Base-by-base conservation (phyloP, 371 early-diverging fungal genomes). In the Apophysomyces variabilis region DNA sequence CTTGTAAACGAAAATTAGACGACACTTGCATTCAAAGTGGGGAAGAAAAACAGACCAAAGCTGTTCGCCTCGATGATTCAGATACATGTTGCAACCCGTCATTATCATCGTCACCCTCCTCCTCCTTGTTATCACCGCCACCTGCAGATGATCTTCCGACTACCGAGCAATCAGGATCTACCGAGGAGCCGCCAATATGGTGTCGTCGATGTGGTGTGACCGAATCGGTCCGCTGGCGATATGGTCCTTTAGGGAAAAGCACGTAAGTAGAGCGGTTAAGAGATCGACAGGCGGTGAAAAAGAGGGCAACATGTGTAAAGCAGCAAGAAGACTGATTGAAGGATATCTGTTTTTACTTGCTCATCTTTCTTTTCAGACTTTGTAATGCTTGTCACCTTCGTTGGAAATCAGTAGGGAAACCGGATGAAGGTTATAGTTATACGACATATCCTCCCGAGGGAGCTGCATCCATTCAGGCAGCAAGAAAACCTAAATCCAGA, bases 321-420 rank as follows among this genome's bases (percentile, higher is more conserved):
- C 32, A 26, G 32, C 32, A 26, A 26, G 32, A 26, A 26, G 32
- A 26, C 32, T 26, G 32, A 26, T 26, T 26, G 32, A 26, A 26
- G 32, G 32, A 26, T 26, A 45, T 50, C 54, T 50, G 54, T 21
- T n/a, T 6, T 47, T 18, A 47, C 5, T 9, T 6, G 16, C 8
- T 26, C 16, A 18, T 21, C 21, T 5, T 50, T 26, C n/a, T 32
- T 26, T 4, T 50, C 21, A 50, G 54, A 9, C 54, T 50, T 50
- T 50, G 54, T 21, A 50, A 50, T 50, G 54, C 54, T 21, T 50
- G 54, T 21, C 54, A 50, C 21, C 54, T 50, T 21, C 54, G 54
- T 50, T 50, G 54, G 54, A 50, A 50, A 50, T 50, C 54, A n/a
- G 54, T 50, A 50, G 54, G 54, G 21, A 50, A 50, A 50, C 54